Evolutionary conservation across 495 filamentous ascomycete species (phyloP).

Genomic region (Umbilicaria muhlenbergii): DNA sequence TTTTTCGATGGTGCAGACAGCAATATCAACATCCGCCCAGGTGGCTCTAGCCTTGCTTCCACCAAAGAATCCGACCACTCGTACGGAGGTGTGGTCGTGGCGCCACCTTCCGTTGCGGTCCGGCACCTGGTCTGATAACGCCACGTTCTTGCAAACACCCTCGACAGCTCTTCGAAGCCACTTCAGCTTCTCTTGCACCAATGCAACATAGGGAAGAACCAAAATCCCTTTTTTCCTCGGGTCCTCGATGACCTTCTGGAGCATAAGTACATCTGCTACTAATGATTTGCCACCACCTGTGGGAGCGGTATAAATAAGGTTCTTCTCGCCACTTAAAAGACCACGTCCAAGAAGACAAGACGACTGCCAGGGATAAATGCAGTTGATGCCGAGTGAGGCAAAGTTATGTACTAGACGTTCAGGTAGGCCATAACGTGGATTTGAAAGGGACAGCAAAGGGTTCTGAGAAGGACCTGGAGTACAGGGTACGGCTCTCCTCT

Average conservation of each 20-base stretch:
- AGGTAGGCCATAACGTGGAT: slow-evolving; percentile 51
- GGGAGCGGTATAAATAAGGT: slow-evolving; percentile 72
- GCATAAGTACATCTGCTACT: slow-evolving; percentile 59
- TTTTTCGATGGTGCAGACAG: slow-evolving; percentile 75
- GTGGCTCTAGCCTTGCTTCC: slow-evolving; percentile 47
- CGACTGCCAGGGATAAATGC: slow-evolving; percentile 75
- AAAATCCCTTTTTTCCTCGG: slow-evolving; percentile 54
- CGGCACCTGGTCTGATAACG: slow-evolving; percentile 2
- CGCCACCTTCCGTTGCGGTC: slow-evolving; percentile 14
- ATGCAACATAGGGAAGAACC: slow-evolving; percentile 68
- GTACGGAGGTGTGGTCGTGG: slow-evolving; percentile 32
- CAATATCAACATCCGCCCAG: slow-evolving; percentile 68
- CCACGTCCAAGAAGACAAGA: slow-evolving; percentile 57
- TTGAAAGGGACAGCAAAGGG: slow-evolving; percentile 43
- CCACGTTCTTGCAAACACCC: slow-evolving; percentile 36
- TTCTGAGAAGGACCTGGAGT: slow-evolving; percentile 39
- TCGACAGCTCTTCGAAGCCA: slow-evolving; percentile 59
- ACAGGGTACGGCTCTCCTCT: slow-evolving; percentile 22
- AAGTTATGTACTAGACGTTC: slow-evolving; percentile 47
- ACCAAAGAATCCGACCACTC: slow-evolving; percentile 61
- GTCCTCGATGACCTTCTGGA: slow-evolving; percentile 53
- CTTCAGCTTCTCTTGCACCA: slow-evolving; percentile 70
- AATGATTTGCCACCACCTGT: slow-evolving; percentile 73
- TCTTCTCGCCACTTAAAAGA: slow-evolving; percentile 46
- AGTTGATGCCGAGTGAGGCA: slow-evolving; percentile 41